phyloP scores from a whole-genome alignment of 495 filamentous ascomycete genomes.

The Margaritispora aquatica region DNA sequence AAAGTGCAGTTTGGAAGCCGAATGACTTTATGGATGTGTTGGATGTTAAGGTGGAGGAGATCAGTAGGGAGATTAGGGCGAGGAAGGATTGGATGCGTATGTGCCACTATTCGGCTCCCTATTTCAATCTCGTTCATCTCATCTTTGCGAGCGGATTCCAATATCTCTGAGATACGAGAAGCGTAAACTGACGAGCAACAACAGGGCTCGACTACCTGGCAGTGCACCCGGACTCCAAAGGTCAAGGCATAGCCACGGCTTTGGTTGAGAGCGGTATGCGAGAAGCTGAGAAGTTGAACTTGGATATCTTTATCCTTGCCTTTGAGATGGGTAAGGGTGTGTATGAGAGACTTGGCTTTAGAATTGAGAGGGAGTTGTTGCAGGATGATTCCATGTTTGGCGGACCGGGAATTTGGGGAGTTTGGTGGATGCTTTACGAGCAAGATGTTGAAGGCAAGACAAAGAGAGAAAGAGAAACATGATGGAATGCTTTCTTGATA shows the following conservation, averaged over 20 bases:
- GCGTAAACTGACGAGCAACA: background rate
- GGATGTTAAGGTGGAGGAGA: background rate
- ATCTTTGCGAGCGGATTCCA: background rate
- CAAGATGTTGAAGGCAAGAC: background rate
- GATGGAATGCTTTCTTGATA: no score
- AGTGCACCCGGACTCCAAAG: conserved; percentile 28
- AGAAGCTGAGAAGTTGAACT: conserved; percentile 25
- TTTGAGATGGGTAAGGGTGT: conserved; percentile 22
- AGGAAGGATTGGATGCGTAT: background rate
- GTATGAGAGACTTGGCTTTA: conserved; percentile 28
- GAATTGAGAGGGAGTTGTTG: conserved; percentile 20
- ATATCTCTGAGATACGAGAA: background rate
- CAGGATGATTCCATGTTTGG: conserved; percentile 29
- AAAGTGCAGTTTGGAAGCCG: background rate
- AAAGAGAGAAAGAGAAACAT: no score
- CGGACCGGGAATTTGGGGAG: background rate
- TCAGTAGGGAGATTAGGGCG: background rate
- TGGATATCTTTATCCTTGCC: conserved; percentile 26
- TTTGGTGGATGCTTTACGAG: background rate
- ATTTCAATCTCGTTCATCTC: background rate
- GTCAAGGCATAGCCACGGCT: conserved; percentile 25
- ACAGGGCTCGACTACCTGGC: conserved; percentile 28
- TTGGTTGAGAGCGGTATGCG: conserved; percentile 26
- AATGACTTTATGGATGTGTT: background rate
- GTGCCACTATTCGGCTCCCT: background rate